phyloP scores from a whole-genome alignment of 2,329 filamentous ascomycete species.

The Cryoendolithus antarcticus region DNA sequence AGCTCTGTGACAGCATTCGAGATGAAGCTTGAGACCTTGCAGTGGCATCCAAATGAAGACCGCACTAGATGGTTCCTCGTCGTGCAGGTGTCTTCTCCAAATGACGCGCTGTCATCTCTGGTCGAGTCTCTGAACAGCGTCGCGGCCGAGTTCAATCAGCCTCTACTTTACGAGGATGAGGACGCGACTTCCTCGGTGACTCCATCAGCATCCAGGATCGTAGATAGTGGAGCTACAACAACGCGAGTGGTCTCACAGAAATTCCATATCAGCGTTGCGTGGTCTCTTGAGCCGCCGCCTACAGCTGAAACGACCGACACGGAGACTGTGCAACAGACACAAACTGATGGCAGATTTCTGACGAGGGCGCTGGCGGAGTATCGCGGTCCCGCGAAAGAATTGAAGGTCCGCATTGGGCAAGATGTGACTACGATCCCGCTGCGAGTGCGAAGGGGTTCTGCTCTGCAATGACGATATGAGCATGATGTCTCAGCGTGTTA shows the following conservation, averaged over 20 bases:
- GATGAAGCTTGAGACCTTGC: conserved; percentile 34
- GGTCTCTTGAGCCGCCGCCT: conserved; percentile 46
- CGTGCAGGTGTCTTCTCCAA: conserved; percentile 41
- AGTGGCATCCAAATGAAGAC: conserved; percentile 57
- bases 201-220: conserved; percentile 26
- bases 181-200: conserved; percentile 10
- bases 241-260: conserved; percentile 1
- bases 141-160: conserved; percentile 50
- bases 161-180: conserved; percentile 50
- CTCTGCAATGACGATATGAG: background rate
- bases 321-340: background rate
- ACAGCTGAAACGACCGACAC: conserved; percentile 1
- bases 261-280: conserved; percentile 86
- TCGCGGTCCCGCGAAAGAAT: conserved; percentile 22
- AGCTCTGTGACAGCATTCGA: conserved; percentile 30
- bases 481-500: too few species aligned
- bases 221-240: conserved; percentile 16
- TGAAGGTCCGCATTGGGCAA: conserved; percentile 38
- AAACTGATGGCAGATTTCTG: conserved; percentile 11
- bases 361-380: background rate
- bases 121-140: conserved; percentile 55
- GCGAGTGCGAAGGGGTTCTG: background rate
- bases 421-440: conserved; percentile 19
- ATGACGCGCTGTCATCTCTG: conserved; percentile 36
- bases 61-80: conserved; percentile 73